These are phyloP conservation scores for Lenzites betulinus DNA, from an alignment of 768 basidiomycete species.

Conservation along the genomic window DNA sequence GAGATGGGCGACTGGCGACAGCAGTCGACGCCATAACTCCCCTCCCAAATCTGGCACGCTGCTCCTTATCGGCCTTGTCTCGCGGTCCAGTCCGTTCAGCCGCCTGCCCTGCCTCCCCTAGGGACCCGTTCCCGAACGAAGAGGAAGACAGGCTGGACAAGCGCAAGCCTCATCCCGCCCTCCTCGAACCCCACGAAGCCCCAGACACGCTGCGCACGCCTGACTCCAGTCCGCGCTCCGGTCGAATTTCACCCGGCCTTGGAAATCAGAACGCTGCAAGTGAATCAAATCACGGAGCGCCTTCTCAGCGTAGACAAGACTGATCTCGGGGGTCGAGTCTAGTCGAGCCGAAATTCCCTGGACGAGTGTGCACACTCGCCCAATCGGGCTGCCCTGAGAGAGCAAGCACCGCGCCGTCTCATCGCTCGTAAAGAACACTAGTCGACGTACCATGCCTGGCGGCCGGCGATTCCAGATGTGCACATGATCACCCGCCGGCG, in stretches of 20 bases:
- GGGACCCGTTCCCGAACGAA: not conserved
- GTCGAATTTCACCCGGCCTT: slow-evolving; percentile 2
- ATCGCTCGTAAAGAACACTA: not conserved
- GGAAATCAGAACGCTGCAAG: slow-evolving; percentile 18
- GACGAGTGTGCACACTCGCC: slow-evolving; percentile 3
- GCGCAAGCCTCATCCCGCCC: not conserved
- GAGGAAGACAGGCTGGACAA: not conserved
- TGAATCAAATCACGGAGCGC: slow-evolving; percentile 19
- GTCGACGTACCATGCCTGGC: slow-evolving; percentile 3
- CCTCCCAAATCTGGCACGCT: slow-evolving; percentile 4
- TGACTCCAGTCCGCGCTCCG: not conserved
- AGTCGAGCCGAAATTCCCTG: slow-evolving; percentile 11
- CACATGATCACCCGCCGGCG: slow-evolving; percentile 12
- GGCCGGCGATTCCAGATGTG: slow-evolving; percentile 7
- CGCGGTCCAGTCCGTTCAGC: slow-evolving; percentile 6
- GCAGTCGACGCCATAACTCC: slow-evolving; percentile 2
- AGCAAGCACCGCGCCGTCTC: slow-evolving; percentile 7
- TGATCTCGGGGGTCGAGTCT: slow-evolving; percentile 14
- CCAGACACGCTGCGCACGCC: slow-evolving; percentile 13
- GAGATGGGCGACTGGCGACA: not conserved
- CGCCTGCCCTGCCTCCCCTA: slow-evolving; percentile 1
- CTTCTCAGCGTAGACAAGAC: slow-evolving; percentile 4
- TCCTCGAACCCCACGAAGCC: slow-evolving; percentile 7
- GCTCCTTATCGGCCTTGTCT: slow-evolving; percentile 14
- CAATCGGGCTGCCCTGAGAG: not conserved